Base-by-base conservation (phyloP, 1,284 basidiomycete genomes). In the Laetiporus sulphureus region DNA sequence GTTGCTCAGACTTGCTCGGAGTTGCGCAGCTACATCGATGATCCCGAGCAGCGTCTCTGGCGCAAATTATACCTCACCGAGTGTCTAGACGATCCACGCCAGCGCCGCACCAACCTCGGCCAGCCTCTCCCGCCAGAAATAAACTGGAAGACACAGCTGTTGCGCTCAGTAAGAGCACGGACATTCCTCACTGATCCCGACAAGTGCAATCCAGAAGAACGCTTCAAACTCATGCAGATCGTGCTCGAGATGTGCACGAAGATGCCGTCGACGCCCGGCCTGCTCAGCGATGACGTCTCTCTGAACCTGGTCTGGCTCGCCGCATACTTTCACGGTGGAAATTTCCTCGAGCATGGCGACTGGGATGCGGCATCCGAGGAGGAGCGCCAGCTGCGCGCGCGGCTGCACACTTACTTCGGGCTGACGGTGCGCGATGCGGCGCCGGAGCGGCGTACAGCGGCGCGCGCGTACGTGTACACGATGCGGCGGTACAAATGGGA, bases 391-490 rank as follows among this genome's bases (percentile, higher is more conserved):
- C 53, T 78, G 10, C 61, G 67, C 22, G 69, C 71, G 0, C 65
- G 64, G 32, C 50, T 85, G 43, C 78, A 80, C 49, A 68, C 71
- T 6, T 64, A 70, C 53, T 75, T 68, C 49, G 81, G 80, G 3
- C 52, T 79, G 16, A 79, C 75, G 0, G 53, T 52, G 5, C 40
- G 40, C 4, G 79, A 83, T 48, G 45, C 60, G 13, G 53, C 36
- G 20, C 50, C 40, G 0, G 45, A 49, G 32, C 53, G 52, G 15
- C 63, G 66, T 5, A 62, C 67, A 8, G 56, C 61, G 2, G 70
- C 74, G 8, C 69, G 77, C 29, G 73, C 69, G 3, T 75, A 61
- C 44, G 73, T 83, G 13, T 86, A 86, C 50, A 68, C 72, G 42
- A 64, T 81, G 58, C 65, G 71, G 3, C 66, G 80, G 31, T 80